Evolutionary conservation across 2,329 filamentous ascomycete species (phyloP).

Genomic region (Pyrenophora tritici-repentis): DNA sequence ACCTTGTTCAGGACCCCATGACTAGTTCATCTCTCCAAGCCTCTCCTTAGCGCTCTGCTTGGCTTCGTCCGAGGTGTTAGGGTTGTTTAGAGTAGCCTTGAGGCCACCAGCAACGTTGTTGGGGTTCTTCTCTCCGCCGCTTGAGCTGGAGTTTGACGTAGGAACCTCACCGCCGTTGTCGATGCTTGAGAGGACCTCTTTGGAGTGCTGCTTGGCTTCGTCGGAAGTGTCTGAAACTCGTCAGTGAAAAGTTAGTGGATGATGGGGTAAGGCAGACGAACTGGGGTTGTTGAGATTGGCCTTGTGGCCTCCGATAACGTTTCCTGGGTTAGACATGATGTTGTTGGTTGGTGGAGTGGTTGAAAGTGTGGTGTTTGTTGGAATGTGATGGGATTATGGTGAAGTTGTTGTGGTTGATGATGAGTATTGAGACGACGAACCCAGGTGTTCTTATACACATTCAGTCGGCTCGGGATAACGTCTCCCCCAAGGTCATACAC

Average conservation of each 20-base stretch:
- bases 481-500: background rate
- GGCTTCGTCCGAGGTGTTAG: constrained; percentile 61
- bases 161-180: constrained; percentile 52
- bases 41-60: constrained; percentile 61
- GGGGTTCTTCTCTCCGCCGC: constrained; percentile 55
- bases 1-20: background rate
- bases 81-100: constrained; percentile 58
- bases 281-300: constrained; percentile 62
- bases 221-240: constrained; percentile 53
- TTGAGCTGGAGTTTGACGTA: constrained; percentile 9
- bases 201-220: constrained; percentile 62
- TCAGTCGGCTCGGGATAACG: background rate
- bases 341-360: background rate
- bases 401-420: background rate
- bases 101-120: constrained; percentile 53
- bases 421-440: background rate
- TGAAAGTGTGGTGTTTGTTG: background rate
- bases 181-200: constrained; percentile 58
- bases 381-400: background rate
- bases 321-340: constrained; percentile 55
- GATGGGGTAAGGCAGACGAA: constrained; percentile 9
- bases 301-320: constrained; percentile 64
- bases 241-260: background rate
- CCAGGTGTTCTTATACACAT: constrained; percentile 5
- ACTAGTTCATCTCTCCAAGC: constrained; percentile 46